Percentiles rank a stretch among this genome's conserved stretches.
Evolutionary conservation across 1,284 basidiomycete species (phyloP).

Genomic region (Sanghuangporus baumii): DNA sequence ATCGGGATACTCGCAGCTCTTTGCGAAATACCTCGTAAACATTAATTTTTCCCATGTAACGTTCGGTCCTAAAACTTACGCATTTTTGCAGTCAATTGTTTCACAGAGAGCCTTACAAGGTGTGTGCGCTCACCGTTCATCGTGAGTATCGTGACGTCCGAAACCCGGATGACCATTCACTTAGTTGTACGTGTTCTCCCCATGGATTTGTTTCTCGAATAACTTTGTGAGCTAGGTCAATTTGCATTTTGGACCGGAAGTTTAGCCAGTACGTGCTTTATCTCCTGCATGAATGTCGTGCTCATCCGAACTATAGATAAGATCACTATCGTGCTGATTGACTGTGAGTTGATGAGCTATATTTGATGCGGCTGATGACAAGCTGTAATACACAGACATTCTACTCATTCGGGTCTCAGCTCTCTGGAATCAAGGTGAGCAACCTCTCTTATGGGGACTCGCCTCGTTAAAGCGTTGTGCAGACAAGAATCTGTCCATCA

Average conservation of each 20-base stretch:
- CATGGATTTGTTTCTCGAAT: no score
- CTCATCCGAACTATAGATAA: not conserved
- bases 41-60: not conserved
- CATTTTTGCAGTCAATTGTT: not conserved
- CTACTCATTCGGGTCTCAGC: slow-evolving; percentile 7
- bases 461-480: not conserved
- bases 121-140: no score
- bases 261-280: not conserved
- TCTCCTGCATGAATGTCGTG: not conserved
- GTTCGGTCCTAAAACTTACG: not conserved
- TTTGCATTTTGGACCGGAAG: not conserved
- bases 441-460: not conserved
- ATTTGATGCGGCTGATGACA: no score
- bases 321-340: not conserved
- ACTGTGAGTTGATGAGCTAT: not conserved
- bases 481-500: not conserved
- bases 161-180: no score
- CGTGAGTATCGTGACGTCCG: no score
- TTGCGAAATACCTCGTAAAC: not conserved
- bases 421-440: not conserved
- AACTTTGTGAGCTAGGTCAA: no score
- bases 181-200: no score
- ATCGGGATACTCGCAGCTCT: not conserved
- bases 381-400: not conserved
- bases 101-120: not conserved